These are phyloP conservation scores for Yamadazyma ubonensis DNA, from an alignment of 805 yeast species.

Conservation along the genomic window DNA sequence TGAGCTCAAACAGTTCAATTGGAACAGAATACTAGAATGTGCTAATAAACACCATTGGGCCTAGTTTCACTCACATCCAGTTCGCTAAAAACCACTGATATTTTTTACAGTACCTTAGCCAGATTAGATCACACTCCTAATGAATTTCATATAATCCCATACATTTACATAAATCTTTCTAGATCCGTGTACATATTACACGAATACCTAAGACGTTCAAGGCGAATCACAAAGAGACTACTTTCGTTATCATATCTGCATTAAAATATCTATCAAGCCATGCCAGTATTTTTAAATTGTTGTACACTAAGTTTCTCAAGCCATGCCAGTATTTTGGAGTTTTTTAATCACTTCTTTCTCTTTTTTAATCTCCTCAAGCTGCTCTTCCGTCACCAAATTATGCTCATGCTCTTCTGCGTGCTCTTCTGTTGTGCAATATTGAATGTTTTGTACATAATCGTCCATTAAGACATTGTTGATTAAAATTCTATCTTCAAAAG, in stretches of 20 bases:
- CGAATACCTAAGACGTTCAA: no score
- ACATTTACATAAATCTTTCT: no score
- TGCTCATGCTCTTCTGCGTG: conserved; percentile 52
- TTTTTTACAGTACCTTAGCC: no score
- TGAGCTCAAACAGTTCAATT: no score
- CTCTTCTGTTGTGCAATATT: conserved; percentile 46
- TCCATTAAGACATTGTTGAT: conserved; percentile 57
- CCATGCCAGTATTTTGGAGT: conserved; percentile 17
- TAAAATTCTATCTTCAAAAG: conserved; percentile 57
- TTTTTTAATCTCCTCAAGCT: conserved; percentile 38
- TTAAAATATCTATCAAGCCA: conserved; percentile 1
- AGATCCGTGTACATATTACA: no score
- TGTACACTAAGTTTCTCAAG: conserved; percentile 11
- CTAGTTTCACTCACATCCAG: no score
- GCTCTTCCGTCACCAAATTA: conserved; percentile 68
- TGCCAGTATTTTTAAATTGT: conserved; percentile 17
- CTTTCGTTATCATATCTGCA: neutral
- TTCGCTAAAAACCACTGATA: no score
- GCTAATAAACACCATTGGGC: no score
- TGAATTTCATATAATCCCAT: no score
- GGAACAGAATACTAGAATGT: no score
- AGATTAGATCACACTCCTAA: no score
- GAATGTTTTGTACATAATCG: conserved; percentile 57
- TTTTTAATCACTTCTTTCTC: conserved; percentile 30
- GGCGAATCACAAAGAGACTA: no score